Percentiles rank a stretch among this genome's conserved stretches.
Conservation (phyloP, 2,329 filamentous ascomycete genomes). For the Zymoseptoria pseudotritici region DNA sequence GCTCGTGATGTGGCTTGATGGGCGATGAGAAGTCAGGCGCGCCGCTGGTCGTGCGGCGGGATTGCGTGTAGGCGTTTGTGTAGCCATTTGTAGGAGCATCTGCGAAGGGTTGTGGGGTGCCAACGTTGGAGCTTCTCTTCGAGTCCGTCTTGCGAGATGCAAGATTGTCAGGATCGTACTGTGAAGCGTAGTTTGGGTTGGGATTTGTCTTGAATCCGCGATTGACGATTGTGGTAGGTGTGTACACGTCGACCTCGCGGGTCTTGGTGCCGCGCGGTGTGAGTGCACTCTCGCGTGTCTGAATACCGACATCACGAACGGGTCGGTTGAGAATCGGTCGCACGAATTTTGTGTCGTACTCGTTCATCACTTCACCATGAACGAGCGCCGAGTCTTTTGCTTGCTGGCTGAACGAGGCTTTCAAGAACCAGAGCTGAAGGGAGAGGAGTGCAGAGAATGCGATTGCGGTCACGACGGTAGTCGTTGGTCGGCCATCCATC, state of each 20-base stretch:
- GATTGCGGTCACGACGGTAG: conserved; percentile 79
- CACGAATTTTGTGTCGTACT: conserved; percentile 95
- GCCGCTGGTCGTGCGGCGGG: conserved; percentile 29
- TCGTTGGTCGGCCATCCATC: conserved; percentile 72
- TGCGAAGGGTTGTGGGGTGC: conserved; percentile 3
- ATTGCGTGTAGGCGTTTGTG: conserved; percentile 27
- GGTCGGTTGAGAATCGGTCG: conserved; percentile 79
- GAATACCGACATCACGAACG: conserved; percentile 71
- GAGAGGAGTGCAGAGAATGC: conserved; percentile 68
- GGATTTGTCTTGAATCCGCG: conserved; percentile 73
- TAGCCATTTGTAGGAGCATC: conserved; percentile 19
- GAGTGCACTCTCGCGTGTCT: conserved; percentile 49
- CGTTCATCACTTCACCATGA: conserved; percentile 84
- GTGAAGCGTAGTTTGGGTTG: conserved; percentile 68
- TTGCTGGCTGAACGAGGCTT: conserved; percentile 71
- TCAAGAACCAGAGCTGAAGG: conserved; percentile 65
- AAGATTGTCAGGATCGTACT: conserved; percentile 56
- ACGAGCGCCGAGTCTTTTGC: conserved; percentile 76
- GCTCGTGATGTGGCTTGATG: conserved; percentile 37
- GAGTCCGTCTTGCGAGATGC: conserved; percentile 13
- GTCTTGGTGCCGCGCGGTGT: conserved; percentile 25
- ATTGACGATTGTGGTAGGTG: conserved; percentile 57
- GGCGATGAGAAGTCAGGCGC: conserved; percentile 39
- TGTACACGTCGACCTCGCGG: conserved; percentile 53
- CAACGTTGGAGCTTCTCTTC: conserved; percentile 15